phyloP scores from a whole-genome alignment of 2,329 filamentous ascomycete species.

The Drechslerella stenobrocha region DNA sequence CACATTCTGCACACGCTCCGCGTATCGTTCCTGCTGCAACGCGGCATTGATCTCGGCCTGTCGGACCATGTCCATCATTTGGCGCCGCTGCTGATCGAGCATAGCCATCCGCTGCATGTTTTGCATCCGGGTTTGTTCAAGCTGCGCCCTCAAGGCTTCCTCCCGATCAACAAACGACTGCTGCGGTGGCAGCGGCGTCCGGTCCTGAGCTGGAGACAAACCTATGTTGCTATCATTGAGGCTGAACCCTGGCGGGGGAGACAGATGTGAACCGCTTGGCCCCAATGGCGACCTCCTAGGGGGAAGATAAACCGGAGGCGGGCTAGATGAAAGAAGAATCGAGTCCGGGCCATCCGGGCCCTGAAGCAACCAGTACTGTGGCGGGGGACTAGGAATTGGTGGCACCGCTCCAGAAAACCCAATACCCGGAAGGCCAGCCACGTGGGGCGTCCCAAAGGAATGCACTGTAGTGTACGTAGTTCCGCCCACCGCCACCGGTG shows the following conservation, averaged over 20 bases:
- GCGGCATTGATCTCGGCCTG: not conserved
- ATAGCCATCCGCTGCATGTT: not conserved
- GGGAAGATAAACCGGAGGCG: slow-evolving; percentile 1
- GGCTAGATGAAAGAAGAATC: slow-evolving; percentile 20
- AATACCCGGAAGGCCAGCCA: not conserved
- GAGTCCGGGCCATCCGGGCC: slow-evolving; percentile 23
- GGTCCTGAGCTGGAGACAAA: not conserved
- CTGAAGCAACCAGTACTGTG: slow-evolving; percentile 28
- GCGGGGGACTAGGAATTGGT: not conserved
- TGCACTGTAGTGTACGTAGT: slow-evolving; percentile 5
- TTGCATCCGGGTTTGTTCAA: not conserved
- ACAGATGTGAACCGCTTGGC: slow-evolving; percentile 18
- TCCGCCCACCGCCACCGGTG: too few species aligned
- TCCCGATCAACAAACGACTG: not conserved
- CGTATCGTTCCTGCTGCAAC: not conserved
- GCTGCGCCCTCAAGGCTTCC: not conserved
- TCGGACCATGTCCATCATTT: not conserved
- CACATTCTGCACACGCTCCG: not conserved
- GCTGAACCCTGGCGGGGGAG: slow-evolving; percentile 28
- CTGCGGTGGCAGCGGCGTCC: not conserved
- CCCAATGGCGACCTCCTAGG: slow-evolving; percentile 22
- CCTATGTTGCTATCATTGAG: not conserved
- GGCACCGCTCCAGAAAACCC: not conserved
- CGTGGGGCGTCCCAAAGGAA: slow-evolving; percentile 3
- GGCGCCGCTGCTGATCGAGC: slow-evolving; percentile 4